Conservation (phyloP, 352 stramenopile species). For the Phytophthora hibernalis region DNA sequence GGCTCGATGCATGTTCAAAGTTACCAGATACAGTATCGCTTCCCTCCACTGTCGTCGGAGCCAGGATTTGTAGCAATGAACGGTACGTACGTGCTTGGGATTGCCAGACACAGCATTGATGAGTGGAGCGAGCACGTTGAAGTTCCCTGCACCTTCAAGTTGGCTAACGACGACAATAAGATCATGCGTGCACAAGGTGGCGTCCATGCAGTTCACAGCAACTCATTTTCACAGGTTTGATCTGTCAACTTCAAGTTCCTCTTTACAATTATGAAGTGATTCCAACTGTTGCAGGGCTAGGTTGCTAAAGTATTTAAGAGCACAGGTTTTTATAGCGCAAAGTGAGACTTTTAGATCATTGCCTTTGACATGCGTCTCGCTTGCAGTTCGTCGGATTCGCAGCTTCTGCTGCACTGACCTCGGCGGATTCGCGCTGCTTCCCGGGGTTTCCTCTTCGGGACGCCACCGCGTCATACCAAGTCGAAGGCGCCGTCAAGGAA, state of each 20-base stretch:
- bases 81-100: too few relatives aligned
- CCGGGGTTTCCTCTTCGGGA: slow-evolving; percentile 85
- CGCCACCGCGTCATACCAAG: slow-evolving; percentile 92
- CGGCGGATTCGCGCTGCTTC: slow-evolving; percentile 48
- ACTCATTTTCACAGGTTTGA: neutral
- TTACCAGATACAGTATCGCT: neutral
- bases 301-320: neutral
- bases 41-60: neutral
- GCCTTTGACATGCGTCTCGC: neutral
- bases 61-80: neutral
- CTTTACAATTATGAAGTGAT: neutral
- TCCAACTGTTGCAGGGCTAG: neutral
- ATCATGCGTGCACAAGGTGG: neutral
- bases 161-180: neutral
- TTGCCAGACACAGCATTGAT: neutral
- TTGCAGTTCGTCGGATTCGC: too few relatives aligned
- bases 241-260: neutral
- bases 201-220: neutral
- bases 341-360: too few relatives aligned
- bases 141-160: neutral
- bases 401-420: neutral
- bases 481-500: slow-evolving; percentile 54
- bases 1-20: neutral
- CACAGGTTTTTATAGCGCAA: too few relatives aligned
- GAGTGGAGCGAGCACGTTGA: neutral